phyloP scores from a whole-genome alignment of 2,329 filamentous ascomycete genomes.

The Calycina herbarum region DNA sequence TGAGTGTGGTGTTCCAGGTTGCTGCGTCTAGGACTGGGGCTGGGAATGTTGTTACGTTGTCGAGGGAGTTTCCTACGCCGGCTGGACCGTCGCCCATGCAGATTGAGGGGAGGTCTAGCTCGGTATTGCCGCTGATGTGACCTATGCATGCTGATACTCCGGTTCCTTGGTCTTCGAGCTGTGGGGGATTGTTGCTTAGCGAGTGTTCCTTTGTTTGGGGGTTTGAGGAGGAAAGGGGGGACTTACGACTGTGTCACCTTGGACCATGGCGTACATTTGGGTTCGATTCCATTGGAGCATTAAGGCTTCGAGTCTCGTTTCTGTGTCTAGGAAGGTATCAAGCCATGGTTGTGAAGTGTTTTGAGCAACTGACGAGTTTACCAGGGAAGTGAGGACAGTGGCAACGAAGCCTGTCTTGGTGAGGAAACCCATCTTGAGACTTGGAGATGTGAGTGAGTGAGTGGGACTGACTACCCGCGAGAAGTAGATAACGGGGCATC shows the following conservation, averaged over 20 bases:
- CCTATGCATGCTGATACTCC: background rate
- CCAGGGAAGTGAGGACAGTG: background rate
- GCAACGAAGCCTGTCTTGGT: background rate
- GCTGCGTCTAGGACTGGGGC: slow-evolving; percentile 31
- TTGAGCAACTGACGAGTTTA: background rate
- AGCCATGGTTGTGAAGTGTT: slow-evolving; percentile 17
- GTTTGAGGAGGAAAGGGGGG: background rate
- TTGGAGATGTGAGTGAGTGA: background rate
- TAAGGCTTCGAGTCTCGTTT: slow-evolving; percentile 18
- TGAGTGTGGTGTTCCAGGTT: slow-evolving; percentile 31
- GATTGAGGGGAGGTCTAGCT: slow-evolving; percentile 30
- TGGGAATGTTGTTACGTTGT: slow-evolving; percentile 34
- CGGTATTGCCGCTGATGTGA: slow-evolving; percentile 8
- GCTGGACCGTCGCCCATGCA: slow-evolving; percentile 34
- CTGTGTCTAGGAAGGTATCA: slow-evolving; percentile 12
- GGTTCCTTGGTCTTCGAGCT: background rate
- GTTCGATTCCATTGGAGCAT: slow-evolving; percentile 18
- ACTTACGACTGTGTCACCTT: slow-evolving; percentile 20
- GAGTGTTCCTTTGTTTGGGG: background rate
- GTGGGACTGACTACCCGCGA: background rate
- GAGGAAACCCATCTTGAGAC: background rate
- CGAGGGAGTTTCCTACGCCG: slow-evolving; percentile 24
- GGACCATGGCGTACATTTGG: slow-evolving; percentile 21
- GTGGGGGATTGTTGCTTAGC: background rate
- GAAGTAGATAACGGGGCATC: background rate